Conservation (phyloP, 805 yeast genomes). For the Maudiozyma barnettii region DNA sequence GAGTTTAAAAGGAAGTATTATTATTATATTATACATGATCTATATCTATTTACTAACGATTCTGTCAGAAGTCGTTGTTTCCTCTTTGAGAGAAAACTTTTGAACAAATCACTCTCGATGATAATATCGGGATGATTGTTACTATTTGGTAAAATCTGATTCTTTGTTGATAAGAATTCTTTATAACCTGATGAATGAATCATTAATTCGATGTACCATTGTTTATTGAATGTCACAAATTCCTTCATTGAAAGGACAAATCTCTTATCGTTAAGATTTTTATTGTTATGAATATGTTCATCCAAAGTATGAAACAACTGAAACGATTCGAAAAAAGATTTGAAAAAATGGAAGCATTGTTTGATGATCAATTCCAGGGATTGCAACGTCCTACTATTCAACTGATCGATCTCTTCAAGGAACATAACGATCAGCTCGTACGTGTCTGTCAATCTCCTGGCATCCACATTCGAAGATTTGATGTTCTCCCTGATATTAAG, state of each 20-base stretch:
- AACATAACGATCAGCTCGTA: neutral
- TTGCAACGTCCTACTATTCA: neutral
- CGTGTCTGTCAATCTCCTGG: neutral
- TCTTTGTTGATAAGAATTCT: constrained; percentile 7
- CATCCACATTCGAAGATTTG: neutral
- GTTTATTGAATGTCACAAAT: constrained; percentile 11
- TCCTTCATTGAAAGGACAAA: constrained; percentile 5
- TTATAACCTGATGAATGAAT: constrained; percentile 5
- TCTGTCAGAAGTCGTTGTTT: neutral
- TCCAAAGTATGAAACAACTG: constrained; percentile 10
- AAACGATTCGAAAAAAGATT: constrained; percentile 13
- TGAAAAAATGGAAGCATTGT: constrained; percentile 13
- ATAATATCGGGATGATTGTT: neutral
- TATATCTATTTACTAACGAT: neutral
- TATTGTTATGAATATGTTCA: neutral
- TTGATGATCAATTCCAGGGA: constrained; percentile 4
- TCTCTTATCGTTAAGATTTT: neutral
- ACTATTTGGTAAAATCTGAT: neutral
- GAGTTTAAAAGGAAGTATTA: neutral
- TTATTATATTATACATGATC: neutral
- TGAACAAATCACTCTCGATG: neutral
- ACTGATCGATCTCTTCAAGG: constrained; percentile 8
- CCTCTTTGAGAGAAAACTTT: constrained; percentile 1
- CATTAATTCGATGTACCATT: constrained; percentile 6
- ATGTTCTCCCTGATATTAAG: neutral